A percentile compares a stretch with the other conserved stretches of the same genome.
Evolutionary conservation across 768 basidiomycete genomes (phyloP).

Genomic region (Psilocybe sp.): DNA sequence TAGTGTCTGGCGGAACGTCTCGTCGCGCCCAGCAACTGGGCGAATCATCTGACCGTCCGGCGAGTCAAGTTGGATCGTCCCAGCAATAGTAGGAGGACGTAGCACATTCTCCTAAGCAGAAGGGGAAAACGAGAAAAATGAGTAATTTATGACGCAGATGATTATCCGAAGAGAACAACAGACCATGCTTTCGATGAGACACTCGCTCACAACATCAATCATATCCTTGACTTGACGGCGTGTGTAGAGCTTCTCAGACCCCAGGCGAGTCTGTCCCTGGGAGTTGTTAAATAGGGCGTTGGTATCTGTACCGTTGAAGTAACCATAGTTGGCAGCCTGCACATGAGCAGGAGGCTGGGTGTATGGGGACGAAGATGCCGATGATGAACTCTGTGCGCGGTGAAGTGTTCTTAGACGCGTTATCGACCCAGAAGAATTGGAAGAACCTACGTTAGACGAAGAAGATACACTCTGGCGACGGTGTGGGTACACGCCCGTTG

Average conservation of each 20-base stretch:
- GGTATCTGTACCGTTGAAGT: slow-evolving; percentile 6
- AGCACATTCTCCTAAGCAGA: slow-evolving; percentile 19
- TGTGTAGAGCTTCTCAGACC: slow-evolving; percentile 24
- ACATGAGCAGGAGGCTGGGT: slow-evolving; percentile 17
- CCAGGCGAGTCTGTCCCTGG: slow-evolving; percentile 9
- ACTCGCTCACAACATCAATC: slow-evolving; percentile 26
- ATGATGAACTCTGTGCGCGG: slow-evolving; percentile 19
- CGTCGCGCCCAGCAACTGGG: slow-evolving; percentile 12
- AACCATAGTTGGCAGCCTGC: slow-evolving; percentile 12
- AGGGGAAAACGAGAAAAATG: neutral
- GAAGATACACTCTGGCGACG: slow-evolving; percentile 20
- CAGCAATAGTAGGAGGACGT: slow-evolving; percentile 11
- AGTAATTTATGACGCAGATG: neutral
- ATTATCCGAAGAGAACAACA: slow-evolving; percentile 3
- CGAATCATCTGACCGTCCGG: slow-evolving; percentile 17
- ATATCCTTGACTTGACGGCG: slow-evolving; percentile 29
- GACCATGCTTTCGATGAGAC: slow-evolving; percentile 27
- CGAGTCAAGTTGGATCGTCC: slow-evolving; percentile 12
- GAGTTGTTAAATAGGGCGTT: neutral
- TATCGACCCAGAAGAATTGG: slow-evolving; percentile 9
- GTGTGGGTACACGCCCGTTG: slow-evolving; percentile 16
- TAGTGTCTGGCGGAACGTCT: slow-evolving; percentile 21
- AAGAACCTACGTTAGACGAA: slow-evolving; percentile 18
- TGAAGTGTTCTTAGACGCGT: slow-evolving; percentile 10
- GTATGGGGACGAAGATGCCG: slow-evolving; percentile 25